Base-by-base conservation (phyloP, 148 eudicot genomes). In the Rhododendron mucronatum region DNA sequence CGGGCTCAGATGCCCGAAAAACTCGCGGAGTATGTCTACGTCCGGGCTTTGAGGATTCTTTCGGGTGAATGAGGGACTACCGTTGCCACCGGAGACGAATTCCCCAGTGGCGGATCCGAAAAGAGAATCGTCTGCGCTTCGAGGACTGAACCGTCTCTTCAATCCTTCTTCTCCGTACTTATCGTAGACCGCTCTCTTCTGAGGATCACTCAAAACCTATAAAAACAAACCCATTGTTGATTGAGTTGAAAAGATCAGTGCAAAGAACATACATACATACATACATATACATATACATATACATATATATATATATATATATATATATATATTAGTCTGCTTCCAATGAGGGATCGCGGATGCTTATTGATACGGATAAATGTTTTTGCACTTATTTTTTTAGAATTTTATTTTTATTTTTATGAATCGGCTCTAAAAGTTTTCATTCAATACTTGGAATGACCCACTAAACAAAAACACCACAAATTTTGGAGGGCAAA, bases 191-290 rank as follows among this genome's bases (percentile, higher is more conserved):
- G 91, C 93, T 85, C 97, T 82, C 88, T 95, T 95, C 33, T 91
- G 97, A 1, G 95, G 96, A 88, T 95, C 96, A 84, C 98, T 95
- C 91, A 95, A 86, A 71, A 95, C 96, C 98, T 95, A 84, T 84
- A 83, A 41, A 23, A 28, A 80, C 0, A 48, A 59, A 8, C 18
- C 18, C 20, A 57, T 1, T 4, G 69, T 50, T 26, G 51, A 73
- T 53, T 21, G 16, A n/a, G 55, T 28, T 45, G 33, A 26, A 47
- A 13, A 18, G 45, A 45, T n/a, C 20, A 18, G 82, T 48, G 21
- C 35, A 41, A 67, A 41, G 45, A 41, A 41, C 45, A 41, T 5
- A 6, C 45, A 41, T 41, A 3, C 0, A 39, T 39, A n/a, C n/a
- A n/a, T n/a, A n/a, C n/a, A n/a, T n/a, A n/a, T n/a, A n/a, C n/a